Base-by-base conservation (phyloP, 345 rosid species). In the Citrus reticulata region DNA sequence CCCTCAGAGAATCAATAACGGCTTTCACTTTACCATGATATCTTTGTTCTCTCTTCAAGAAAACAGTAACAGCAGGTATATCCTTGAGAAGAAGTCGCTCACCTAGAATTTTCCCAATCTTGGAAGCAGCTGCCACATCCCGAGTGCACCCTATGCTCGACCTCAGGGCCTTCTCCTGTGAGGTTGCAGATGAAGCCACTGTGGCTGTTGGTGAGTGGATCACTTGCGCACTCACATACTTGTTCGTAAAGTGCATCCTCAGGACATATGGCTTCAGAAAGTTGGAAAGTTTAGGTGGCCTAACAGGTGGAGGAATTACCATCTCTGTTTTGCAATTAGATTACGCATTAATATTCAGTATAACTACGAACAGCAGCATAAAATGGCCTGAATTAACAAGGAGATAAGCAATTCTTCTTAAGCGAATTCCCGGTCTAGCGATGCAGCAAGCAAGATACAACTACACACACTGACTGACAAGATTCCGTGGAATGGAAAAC, bases 21-120 rank as follows among this genome's bases (percentile, higher is more conserved):
- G 95, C 97, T 74, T 91, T 93, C 22, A 94, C 90, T 82, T 96
- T 94, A 49, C 97, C 97, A 32, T 96, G 99, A 74, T 93, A 95
- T 78, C 75, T 91, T 80, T 93, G 97, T 68, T 91, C 95, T 80
- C 89, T 90, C 83, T 89, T 90, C 76, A 90, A 81, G 85, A 76
- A 80, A 74, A 94, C 81, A 1, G 91, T 25, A 46, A 96, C 85
- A 34, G 97, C 98, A 19, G 97, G 97, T 34, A 92, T 90, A 42
- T 88, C 89, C 77, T 90, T 90, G 78, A 83, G 84, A 82, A 90
- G 84, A 68, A 92, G 87, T 22, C 95, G 91, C 78, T 90, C 95
- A 29, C 89, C 97, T 3, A 93, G 87, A 54, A 93, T 79, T 82
- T 92, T 95, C 77, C 98, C 97, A 37, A 91, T 95, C 86, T 86